phyloP scores from a whole-genome alignment of 1,284 basidiomycete species.

The Cryptococcus amylolentus region DNA sequence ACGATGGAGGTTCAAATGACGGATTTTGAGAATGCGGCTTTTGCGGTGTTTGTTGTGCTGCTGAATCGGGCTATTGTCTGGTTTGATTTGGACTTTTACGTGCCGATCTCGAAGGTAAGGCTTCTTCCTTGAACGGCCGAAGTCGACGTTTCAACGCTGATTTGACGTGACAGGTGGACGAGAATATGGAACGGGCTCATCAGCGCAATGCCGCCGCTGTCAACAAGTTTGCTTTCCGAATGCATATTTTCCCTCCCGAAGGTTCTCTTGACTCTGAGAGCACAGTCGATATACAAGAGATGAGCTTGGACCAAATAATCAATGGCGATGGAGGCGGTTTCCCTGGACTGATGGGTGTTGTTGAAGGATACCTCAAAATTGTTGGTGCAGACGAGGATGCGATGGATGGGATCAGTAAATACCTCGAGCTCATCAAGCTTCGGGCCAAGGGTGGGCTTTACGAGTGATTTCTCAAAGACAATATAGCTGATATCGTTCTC shows the following conservation, averaged over 20 bases:
- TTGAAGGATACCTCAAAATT: constrained; percentile 78
- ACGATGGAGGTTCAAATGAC: constrained; percentile 99
- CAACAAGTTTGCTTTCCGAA: constrained; percentile 86
- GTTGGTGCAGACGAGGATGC: constrained; percentile 70
- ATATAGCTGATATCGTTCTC: neutral
- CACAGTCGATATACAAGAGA: constrained; percentile 76
- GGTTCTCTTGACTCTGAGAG: constrained; percentile 27
- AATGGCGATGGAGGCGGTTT: constrained; percentile 73
- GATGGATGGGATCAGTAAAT: constrained; percentile 65
- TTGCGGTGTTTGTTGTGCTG: constrained; percentile 88
- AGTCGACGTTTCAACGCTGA: constrained; percentile 1
- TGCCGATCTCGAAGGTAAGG: constrained; percentile 89
- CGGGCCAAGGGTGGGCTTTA: constrained; percentile 69
- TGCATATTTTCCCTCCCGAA: constrained; percentile 67
- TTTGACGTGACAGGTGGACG: constrained; percentile 74
- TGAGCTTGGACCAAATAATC: constrained; percentile 89
- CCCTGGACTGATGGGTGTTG: constrained; percentile 80
- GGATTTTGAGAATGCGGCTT: constrained; percentile 98
- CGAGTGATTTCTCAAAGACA: neutral
- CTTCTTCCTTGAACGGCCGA: neutral
- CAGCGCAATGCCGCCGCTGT: constrained; percentile 69
- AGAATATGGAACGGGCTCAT: constrained; percentile 92
- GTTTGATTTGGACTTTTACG: constrained; percentile 90
- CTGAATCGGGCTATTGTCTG: constrained; percentile 87
- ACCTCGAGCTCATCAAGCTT: constrained; percentile 71